Base-by-base conservation (phyloP, 768 basidiomycete genomes). In the Sutorius australiensis region DNA sequence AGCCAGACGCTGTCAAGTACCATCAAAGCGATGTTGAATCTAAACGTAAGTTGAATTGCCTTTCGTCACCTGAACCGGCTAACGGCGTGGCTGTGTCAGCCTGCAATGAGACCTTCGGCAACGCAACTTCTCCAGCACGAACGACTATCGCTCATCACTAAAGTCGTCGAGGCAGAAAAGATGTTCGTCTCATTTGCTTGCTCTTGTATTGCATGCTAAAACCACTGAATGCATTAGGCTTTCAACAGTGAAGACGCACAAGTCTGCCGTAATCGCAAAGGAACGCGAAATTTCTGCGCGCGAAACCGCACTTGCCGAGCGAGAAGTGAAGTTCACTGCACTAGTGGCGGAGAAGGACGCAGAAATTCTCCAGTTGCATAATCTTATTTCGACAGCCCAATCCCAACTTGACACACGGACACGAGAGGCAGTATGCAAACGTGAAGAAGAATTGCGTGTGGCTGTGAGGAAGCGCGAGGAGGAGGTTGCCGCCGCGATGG, bases 11-110 rank as follows among this genome's bases (percentile, higher is more conserved):
- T 94, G 14, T 76, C 80, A 5, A 75, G 75, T n/a, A 80, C 88
- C 52, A 92, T 95, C 62, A 92, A 87, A 65, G 79, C 87, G 0
- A 94, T 95, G 92, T 69, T 94, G 14, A 90, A 84, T 67, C 74
- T 92, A 13, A 92, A 92, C 61, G 92, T 92, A 62, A 59, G 79
- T 64, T 30, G 5, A 27, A 33, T 32, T 9, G n/a, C 13, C 36
- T 34, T 10, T 16, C n/a, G 50, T 50, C n/a, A 2, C 1, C 32
- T 24, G 3, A 19, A 21, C 16, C 24, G 30, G 34, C 58, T 56
- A 38, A 54, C 14, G 2, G 37, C 19, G 40, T 31, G 24, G 9
- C 24, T 6, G 7, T 19, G 21, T 37, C 44, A 92, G 89, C 91
- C 91, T 5, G 88, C 89, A 2, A 89, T 90, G 86, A 81, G 91